Base-by-base conservation (phyloP, 768 basidiomycete species). In the Leucocoprinus birnbaumii region DNA sequence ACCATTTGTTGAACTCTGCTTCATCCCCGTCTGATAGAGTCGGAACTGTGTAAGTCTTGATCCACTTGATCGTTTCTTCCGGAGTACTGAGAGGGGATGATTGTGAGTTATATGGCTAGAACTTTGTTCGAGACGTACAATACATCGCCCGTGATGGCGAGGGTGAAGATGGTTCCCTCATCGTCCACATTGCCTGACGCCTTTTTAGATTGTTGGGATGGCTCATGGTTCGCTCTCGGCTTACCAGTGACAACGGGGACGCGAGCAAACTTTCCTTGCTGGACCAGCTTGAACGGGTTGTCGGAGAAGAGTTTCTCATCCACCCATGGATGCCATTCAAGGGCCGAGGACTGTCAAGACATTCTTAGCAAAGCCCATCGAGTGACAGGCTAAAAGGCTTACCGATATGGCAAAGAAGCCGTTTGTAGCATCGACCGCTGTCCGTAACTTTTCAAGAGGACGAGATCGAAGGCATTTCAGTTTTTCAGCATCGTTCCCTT, bases 151-250 rank as follows among this genome's bases (percentile, higher is more conserved):
- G 58, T 55, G 21, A 63, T 66, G 3, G 65, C 66, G 22, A 83
- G 60, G 2, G 80, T 74, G 60, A 82, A 82, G 0, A 80, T 13
- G 0, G 83, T 82, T 3, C 83, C 85, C 63, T 85, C 85, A 51
- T 85, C 85, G 46, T 84, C 82, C 59, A 76, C 78, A 57, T 84
- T 74, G 16, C 80, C 80, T 73, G 40, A 27, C 3, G 31, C 10
- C 19, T 35, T 35, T 25, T 27, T 19, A 57, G 38, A 46, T 4
- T 37, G 11, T 37, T 41, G 26, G 37, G 0, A 11, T 4, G 6
- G 27, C 22, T n/a, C 11, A 3, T 4, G n/a, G 43, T 45, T n/a
- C 11, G 8, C 5, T 3, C 14, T 1, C 26, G 18, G 51, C 25
- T 22, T 41, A 71, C 80, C 80, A 0, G 67, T 78, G 19, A 84